Base-by-base conservation (phyloP, 352 stramenopile genomes). In the Phytopythium litorale region DNA sequence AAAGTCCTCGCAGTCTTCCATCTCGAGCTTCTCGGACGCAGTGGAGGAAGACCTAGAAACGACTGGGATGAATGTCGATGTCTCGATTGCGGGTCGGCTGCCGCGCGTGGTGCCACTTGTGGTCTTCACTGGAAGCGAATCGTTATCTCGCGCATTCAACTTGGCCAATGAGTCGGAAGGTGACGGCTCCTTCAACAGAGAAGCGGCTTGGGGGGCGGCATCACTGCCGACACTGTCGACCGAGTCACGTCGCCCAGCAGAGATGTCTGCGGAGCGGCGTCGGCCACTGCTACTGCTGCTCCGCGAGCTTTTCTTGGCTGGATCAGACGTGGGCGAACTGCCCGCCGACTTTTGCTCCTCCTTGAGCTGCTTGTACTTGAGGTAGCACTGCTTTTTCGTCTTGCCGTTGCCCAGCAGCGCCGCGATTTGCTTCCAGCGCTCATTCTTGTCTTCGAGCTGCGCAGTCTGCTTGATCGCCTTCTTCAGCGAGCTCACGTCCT, bases 361-460 rank as follows among this genome's bases (percentile, higher is more conserved):
- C 57, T 89, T 91, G 32, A 94, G 70, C 42, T 89, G 72, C 65
- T 94, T 94, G 72, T 94, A 94, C 67, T 94, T 92, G 33, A 91
- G 21, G 60, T 92, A 92, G 68, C 85, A 94, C 45, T 91, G 71
- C 63, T 91, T 91, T 53, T 92, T 92, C n/a, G 68, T 75, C 58
- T 87, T 89, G 1, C 67, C 66, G 46, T 77, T 81, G 15, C 83
- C 78, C 15, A 94, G 78, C 15, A 82, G 48, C n/a, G 18, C 53
- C 0, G 79, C 79, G 46, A 92, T 90, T 48, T 86, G 61, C 38
- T 84, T 88, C 83, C 83, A 94, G 19, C 81, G 83, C 18, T 78
- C 75, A 52, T 83, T 91, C 64, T 89, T 94, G 61, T 92, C 79
- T 21, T 81, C 72, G 1, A 89, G 48, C 7, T 59, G 42, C 12